Conservation (phyloP, 257 asterid genomes). For the Solanum rostratum region DNA sequence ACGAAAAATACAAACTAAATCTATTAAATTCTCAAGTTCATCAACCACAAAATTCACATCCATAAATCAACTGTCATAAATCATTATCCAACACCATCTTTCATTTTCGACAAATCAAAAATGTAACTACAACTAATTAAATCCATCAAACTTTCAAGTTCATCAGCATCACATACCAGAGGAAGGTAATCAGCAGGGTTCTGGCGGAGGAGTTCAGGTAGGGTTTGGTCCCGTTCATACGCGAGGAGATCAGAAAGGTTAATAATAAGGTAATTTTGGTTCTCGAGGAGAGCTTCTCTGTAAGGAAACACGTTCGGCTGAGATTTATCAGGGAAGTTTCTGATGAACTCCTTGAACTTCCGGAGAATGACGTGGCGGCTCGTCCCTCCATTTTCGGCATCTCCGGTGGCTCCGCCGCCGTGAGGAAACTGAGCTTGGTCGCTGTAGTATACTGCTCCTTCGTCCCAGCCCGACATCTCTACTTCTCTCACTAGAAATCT, state of each 20-base stretch:
- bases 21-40: background rate
- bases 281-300: conserved; percentile 75
- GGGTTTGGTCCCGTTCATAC: conserved; percentile 73
- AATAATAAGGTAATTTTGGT: conserved; percentile 56
- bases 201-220: conserved; percentile 71
- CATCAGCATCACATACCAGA: conserved; percentile 26
- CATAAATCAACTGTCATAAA: background rate
- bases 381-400: conserved; percentile 25
- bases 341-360: conserved; percentile 82
- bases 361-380: conserved; percentile 75
- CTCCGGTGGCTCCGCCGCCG: conserved; percentile 28
- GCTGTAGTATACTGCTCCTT: conserved; percentile 81
- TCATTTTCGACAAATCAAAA: background rate
- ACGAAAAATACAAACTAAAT: background rate
- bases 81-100: background rate
- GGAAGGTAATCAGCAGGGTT: conserved; percentile 91
- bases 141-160: background rate
- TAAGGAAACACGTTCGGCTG: conserved; percentile 83
- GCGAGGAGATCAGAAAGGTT: conserved; percentile 79
- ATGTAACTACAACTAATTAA: background rate
- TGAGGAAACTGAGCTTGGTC: conserved; percentile 91
- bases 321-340: conserved; percentile 68
- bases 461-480: conserved; percentile 93
- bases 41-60: background rate
- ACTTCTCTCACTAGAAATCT: background rate